Percentiles rank a stretch among this genome's conserved stretches.
Conservation (phyloP, 2,329 filamentous ascomycete genomes). For the Claviceps citrina region DNA sequence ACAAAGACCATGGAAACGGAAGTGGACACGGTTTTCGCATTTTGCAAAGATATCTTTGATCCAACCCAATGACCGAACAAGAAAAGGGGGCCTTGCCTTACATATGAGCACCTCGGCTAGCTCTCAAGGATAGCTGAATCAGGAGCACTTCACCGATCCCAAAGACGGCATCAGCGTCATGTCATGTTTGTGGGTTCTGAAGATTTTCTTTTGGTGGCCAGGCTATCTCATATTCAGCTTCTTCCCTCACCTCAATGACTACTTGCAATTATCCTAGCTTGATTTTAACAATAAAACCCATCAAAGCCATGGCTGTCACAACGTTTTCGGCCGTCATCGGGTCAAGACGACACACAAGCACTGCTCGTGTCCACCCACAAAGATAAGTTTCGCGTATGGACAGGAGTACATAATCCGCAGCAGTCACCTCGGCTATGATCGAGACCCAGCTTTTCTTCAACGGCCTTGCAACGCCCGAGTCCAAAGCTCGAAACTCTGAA, state of each 20-base stretch:
- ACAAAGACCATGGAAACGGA: too few relatives aligned
- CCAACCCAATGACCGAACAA: too few relatives aligned
- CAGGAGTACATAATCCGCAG: neutral
- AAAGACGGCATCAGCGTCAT: neutral
- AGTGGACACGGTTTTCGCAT: too few relatives aligned
- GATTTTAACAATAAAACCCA: neutral
- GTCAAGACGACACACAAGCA: neutral
- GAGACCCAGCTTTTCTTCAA: neutral
- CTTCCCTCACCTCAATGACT: neutral
- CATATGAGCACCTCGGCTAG: too few relatives aligned
- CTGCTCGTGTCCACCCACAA: neutral
- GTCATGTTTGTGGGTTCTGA: constrained; percentile 6
- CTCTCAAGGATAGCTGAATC: neutral
- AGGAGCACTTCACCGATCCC: neutral
- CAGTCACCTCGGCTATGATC: neutral
- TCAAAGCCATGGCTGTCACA: neutral
- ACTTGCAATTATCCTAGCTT: constrained; percentile 2
- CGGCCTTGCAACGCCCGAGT: too few relatives aligned
- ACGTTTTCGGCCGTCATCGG: neutral
- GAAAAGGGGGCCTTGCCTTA: too few relatives aligned
- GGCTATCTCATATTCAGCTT: constrained; percentile 1
- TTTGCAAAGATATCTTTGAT: too few relatives aligned
- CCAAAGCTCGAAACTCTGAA: neutral
- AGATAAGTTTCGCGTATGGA: constrained; percentile 1
- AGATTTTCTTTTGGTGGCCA: constrained; percentile 2